Percentiles rank a stretch among this genome's conserved stretches.
These are phyloP conservation scores for Dillenia suffruticosa DNA, from an alignment of 164 flowering plant species.

Conservation along the genomic window DNA sequence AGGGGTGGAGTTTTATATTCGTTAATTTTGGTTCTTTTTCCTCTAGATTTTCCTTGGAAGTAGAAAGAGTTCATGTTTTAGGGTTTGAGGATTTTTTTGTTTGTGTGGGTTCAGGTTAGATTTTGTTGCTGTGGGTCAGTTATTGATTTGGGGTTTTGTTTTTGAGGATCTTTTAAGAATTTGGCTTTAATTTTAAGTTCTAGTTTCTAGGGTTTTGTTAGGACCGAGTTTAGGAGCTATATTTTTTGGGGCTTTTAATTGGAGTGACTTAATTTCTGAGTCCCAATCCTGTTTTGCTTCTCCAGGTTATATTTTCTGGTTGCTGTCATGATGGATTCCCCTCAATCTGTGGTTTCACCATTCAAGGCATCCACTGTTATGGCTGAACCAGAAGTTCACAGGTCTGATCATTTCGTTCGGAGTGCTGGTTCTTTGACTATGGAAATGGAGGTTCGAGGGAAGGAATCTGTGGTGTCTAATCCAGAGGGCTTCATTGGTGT, in stretches of 20 bases:
- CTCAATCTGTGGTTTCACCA: slow-evolving; percentile 59
- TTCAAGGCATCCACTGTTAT: slow-evolving; percentile 32
- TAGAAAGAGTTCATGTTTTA: neutral
- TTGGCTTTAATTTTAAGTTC: neutral
- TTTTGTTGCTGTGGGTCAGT: too few relatives aligned
- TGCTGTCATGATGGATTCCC: slow-evolving; percentile 55
- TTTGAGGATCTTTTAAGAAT: neutral
- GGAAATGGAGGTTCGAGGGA: slow-evolving; percentile 20
- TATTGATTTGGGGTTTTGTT: slow-evolving; percentile 1
- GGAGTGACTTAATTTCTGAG: slow-evolving; percentile 1
- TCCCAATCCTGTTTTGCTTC: slow-evolving; percentile 9
- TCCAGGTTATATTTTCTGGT: slow-evolving; percentile 5
- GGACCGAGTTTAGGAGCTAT: slow-evolving; percentile 1
- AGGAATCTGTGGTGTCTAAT: slow-evolving; percentile 15
- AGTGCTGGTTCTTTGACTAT: slow-evolving; percentile 21
- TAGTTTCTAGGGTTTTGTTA: neutral
- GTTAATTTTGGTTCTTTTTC: too few relatives aligned
- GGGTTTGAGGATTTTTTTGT: slow-evolving; percentile 1
- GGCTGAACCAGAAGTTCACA: slow-evolving; percentile 35
- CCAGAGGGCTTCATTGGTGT: slow-evolving; percentile 40
- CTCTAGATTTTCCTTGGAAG: too few relatives aligned
- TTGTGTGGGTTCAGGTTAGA: neutral
- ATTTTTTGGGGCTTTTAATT: neutral
- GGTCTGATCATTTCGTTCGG: slow-evolving; percentile 13
- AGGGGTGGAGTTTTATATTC: slow-evolving; percentile 5